Percentiles rank a stretch among this genome's conserved stretches.
These are phyloP conservation scores for Knoxia roxburghii DNA, from an alignment of 257 asterid species.

Conservation along the genomic window DNA sequence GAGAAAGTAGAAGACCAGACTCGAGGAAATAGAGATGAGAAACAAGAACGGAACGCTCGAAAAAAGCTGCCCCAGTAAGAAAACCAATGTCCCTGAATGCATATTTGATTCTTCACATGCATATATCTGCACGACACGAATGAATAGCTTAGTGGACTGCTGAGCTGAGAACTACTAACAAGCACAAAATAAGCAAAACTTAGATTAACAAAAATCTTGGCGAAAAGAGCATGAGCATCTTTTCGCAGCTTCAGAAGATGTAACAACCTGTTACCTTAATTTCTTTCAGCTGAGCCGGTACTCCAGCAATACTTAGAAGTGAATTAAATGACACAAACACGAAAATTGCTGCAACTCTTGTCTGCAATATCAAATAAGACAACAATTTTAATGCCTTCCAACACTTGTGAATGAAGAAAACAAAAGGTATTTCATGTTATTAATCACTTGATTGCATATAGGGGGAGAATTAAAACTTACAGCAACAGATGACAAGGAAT, in stretches of 20 bases:
- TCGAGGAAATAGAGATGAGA: constrained; percentile 86
- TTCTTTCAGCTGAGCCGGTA: constrained; percentile 88
- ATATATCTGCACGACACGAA: constrained; percentile 48
- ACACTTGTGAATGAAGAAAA: not conserved
- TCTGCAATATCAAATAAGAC: constrained; percentile 42
- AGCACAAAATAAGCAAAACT: not conserved
- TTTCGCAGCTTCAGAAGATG: not conserved
- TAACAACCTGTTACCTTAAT: constrained; percentile 52
- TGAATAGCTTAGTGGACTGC: not conserved
- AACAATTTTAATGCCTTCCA: not conserved
- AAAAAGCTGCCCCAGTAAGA: constrained; percentile 75
- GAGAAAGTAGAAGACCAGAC: constrained; percentile 89
- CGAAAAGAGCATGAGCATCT: not conserved
- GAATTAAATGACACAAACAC: constrained; percentile 77
- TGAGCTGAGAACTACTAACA: not conserved
- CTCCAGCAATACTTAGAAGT: constrained; percentile 81
- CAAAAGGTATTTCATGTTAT: not conserved
- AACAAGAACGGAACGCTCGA: constrained; percentile 90
- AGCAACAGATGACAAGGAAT: constrained; percentile 90
- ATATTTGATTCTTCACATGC: constrained; percentile 73
- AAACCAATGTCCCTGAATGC: constrained; percentile 83
- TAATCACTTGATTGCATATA: not conserved
- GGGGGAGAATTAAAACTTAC: constrained; percentile 36
- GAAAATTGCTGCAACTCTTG: constrained; percentile 84
- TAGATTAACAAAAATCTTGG: not conserved